Evolutionary conservation across 352 stramenopile genomes (phyloP).

Genomic region (Globisporangium iwayamae): DNA sequence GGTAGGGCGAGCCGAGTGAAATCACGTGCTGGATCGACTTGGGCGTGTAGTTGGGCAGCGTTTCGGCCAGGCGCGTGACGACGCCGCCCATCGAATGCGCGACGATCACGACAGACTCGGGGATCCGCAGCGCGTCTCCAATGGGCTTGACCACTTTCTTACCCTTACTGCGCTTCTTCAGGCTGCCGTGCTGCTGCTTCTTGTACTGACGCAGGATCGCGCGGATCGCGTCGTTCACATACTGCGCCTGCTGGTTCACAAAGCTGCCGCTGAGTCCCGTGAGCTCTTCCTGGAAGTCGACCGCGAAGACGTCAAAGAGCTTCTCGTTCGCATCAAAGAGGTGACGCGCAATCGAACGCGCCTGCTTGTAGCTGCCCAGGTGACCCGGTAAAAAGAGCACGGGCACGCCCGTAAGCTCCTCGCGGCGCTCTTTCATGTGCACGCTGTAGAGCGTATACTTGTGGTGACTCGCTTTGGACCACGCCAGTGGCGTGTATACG

Average conservation of each 20-base stretch:
- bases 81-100: slow-evolving; percentile 86
- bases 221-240: slow-evolving; percentile 69
- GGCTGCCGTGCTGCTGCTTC: slow-evolving; percentile 27
- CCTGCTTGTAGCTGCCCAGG: slow-evolving; percentile 84
- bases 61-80: slow-evolving; percentile 55
- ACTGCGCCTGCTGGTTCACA: slow-evolving; percentile 65
- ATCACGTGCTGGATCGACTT: slow-evolving; percentile 77
- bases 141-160: slow-evolving; percentile 13
- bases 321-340: slow-evolving; percentile 50
- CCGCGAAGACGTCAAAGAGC: slow-evolving; percentile 76
- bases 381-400: slow-evolving; percentile 84
- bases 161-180: slow-evolving; percentile 17
- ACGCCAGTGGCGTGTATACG: slow-evolving; percentile 62
- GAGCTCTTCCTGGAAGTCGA: slow-evolving; percentile 78
- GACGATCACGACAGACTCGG: slow-evolving; percentile 69
- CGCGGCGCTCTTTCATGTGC: slow-evolving; percentile 55
- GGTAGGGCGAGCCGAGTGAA: slow-evolving; percentile 63
- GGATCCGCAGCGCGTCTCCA: slow-evolving; percentile 12
- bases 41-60: slow-evolving; percentile 72
- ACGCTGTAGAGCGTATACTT: slow-evolving; percentile 72
- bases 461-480: slow-evolving; percentile 32
- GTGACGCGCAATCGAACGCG: slow-evolving; percentile 70
- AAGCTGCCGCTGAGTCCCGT: slow-evolving; percentile 67
- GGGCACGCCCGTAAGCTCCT: slow-evolving; percentile 54
- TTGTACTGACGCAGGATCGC: slow-evolving; percentile 75